Evolutionary conservation across 495 filamentous ascomycete genomes (phyloP).

Genomic region (Penicillium desertorum): DNA sequence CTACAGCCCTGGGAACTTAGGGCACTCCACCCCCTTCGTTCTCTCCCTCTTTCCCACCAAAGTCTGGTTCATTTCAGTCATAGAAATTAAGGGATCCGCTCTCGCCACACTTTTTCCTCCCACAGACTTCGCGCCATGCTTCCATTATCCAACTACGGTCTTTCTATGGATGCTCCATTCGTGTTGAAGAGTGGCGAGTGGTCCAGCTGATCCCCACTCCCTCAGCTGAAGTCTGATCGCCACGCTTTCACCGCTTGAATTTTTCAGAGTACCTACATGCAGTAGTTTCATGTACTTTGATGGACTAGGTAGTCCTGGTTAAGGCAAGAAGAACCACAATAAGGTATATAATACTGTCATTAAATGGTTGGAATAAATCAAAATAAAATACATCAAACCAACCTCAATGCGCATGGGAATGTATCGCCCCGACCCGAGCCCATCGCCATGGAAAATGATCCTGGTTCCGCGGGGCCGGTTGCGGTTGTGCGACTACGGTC

Average conservation of each 20-base stretch:
- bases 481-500: conserved; percentile 35
- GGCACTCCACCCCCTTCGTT: conserved; percentile 19
- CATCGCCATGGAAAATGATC: conserved; percentile 32
- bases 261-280: conserved; percentile 22
- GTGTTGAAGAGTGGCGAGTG: conserved; percentile 27
- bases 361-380: not conserved
- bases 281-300: conserved; percentile 29
- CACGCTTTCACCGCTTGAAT: conserved; percentile 31
- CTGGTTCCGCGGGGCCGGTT: conserved; percentile 38
- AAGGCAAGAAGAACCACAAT: not conserved
- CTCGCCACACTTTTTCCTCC: conserved; percentile 13
- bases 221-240: conserved; percentile 39
- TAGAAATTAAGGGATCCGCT: conserved; percentile 14
- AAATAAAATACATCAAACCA: conserved; percentile 4
- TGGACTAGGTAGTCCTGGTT: conserved; percentile 9
- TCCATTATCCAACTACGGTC: not conserved
- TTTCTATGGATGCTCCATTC: not conserved
- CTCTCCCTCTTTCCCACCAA: conserved; percentile 13
- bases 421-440: conserved; percentile 34
- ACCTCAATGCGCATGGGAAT: conserved; percentile 7
- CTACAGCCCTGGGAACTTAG: conserved; percentile 43
- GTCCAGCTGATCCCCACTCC: conserved; percentile 25
- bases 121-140: conserved; percentile 16
- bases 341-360: not conserved
- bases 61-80: conserved; percentile 1